A percentile compares a stretch with the other conserved stretches of the same genome.
phyloP scores from a whole-genome alignment of 257 asterid genomes.

The Solanum neorickii region DNA sequence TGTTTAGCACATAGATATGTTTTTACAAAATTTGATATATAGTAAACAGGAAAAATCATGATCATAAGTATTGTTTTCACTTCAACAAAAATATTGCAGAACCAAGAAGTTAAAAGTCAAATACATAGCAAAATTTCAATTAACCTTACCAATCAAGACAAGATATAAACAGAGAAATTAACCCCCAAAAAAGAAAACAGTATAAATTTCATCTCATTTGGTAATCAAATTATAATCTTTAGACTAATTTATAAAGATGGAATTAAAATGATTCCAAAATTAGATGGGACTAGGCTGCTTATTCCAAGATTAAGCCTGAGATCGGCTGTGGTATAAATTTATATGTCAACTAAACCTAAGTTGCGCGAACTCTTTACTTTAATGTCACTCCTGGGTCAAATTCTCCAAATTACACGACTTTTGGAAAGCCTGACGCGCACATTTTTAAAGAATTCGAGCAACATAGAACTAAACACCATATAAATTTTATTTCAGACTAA shows the following conservation, averaged over 20 bases:
- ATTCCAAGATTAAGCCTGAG: background rate
- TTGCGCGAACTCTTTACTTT: background rate
- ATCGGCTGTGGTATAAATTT: background rate
- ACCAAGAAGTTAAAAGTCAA: background rate
- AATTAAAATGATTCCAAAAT: background rate
- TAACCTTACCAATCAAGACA: background rate
- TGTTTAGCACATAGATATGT: background rate
- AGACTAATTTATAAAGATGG: background rate
- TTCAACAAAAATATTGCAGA: background rate
- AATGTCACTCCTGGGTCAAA: rapidly evolving
- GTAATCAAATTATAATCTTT: background rate
- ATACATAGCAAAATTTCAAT: background rate
- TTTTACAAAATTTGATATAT: background rate
- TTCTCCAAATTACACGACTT: background rate
- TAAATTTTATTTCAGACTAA: background rate
- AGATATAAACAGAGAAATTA: background rate
- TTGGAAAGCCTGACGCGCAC: background rate
- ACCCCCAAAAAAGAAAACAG: background rate
- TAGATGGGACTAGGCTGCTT: background rate
- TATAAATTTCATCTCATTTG: background rate
- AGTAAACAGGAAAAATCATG: background rate
- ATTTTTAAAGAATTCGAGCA: background rate
- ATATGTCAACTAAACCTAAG: background rate
- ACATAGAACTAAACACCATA: background rate
- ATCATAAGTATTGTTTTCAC: background rate